phyloP scores from a whole-genome alignment of 2,329 filamentous ascomycete species.

The Furcasterigmium furcatum region DNA sequence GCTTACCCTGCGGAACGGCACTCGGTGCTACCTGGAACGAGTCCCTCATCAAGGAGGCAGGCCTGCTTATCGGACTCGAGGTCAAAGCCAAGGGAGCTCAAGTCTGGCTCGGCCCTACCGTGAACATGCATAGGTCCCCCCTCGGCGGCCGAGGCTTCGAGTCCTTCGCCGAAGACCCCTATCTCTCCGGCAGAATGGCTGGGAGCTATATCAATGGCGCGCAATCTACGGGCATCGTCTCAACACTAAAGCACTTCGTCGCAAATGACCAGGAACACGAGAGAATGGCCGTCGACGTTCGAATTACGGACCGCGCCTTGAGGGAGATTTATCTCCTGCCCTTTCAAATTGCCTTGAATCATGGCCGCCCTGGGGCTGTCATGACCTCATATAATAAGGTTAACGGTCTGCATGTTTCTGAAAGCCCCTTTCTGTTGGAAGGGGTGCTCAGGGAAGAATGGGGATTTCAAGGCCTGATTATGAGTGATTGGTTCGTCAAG shows the following conservation, averaged over 20 bases:
- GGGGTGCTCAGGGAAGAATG: constrained; percentile 51
- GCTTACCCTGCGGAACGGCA: constrained; percentile 56
- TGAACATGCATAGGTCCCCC: constrained; percentile 59
- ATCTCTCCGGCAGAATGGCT: constrained; percentile 51
- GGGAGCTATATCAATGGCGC: constrained; percentile 53
- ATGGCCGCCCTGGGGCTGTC: constrained; percentile 47
- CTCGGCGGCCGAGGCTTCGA: constrained; percentile 58
- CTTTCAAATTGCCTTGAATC: constrained; percentile 53
- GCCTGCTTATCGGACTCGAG: constrained; percentile 48
- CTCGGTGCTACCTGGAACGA: constrained; percentile 57
- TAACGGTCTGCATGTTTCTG: constrained; percentile 23
- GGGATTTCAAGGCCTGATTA: constrained; percentile 52
- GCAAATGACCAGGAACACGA: constrained; percentile 59
- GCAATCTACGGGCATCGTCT: constrained; percentile 51
- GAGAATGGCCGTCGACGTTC: constrained; percentile 47
- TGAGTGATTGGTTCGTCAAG: constrained; percentile 53
- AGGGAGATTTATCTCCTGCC: constrained; percentile 56
- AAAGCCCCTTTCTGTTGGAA: constrained; percentile 34
- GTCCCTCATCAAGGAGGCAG: constrained; percentile 46
- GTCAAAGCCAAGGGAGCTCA: constrained; percentile 55
- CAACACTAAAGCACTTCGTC: constrained; percentile 58
- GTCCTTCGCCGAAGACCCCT: constrained; percentile 56
- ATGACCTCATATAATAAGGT: constrained; percentile 52
- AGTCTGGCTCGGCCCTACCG: constrained; percentile 57
- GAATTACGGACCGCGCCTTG: constrained; percentile 50